These are phyloP conservation scores for Cladosporium sp. DNA, from an alignment of 2,329 filamentous ascomycete genomes.

Conservation along the genomic window DNA sequence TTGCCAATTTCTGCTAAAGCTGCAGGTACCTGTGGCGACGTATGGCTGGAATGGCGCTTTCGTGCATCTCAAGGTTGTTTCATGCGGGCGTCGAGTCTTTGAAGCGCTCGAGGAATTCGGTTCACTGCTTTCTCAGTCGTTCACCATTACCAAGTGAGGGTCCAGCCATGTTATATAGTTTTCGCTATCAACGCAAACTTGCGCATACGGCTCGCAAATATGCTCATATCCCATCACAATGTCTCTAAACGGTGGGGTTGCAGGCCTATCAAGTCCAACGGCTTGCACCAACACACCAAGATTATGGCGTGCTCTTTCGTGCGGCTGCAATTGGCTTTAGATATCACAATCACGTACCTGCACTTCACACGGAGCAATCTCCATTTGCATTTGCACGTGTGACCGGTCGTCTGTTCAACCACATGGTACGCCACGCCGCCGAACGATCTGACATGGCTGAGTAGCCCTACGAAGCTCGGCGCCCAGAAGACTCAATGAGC, in stretches of 20 bases:
- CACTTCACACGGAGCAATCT: background rate
- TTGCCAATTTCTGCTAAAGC: background rate
- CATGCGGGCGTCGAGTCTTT: no score
- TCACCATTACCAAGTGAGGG: background rate
- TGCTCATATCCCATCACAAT: slow-evolving; percentile 3
- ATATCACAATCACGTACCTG: background rate
- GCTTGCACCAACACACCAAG: background rate
- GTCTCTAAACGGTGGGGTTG: background rate
- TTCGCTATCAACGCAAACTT: slow-evolving; percentile 5
- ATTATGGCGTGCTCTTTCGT: background rate
- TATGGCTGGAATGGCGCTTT: background rate
- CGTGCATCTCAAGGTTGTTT: no score
- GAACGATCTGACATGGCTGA: background rate
- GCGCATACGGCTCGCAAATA: slow-evolving; percentile 1
- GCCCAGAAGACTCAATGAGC: background rate
- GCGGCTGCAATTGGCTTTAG: no score
- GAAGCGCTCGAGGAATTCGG: background rate
- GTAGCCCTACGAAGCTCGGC: background rate
- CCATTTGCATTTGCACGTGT: background rate
- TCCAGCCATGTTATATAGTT: background rate
- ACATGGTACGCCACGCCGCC: background rate
- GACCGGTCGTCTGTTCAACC: background rate
- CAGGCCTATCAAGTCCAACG: background rate
- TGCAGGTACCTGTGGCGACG: background rate
- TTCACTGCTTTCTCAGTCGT: background rate